Conservation (phyloP, 1,284 basidiomycete species). For the Singerocomus inundabilis region DNA sequence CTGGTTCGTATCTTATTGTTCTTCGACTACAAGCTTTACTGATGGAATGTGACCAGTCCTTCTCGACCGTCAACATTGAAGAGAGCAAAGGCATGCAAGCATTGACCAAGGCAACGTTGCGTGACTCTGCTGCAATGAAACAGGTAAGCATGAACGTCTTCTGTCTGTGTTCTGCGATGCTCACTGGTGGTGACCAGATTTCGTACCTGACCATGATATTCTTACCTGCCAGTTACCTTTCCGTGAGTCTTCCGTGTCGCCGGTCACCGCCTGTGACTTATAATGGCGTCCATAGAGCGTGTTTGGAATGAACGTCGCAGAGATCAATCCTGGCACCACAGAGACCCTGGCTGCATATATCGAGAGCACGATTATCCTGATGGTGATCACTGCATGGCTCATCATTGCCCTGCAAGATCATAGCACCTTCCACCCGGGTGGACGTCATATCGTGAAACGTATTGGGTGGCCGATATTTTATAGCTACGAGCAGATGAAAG, state of each 20-base stretch:
- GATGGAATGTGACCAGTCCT: slow-evolving; percentile 37
- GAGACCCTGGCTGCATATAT: too few species aligned
- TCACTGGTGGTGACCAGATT: slow-evolving; percentile 17
- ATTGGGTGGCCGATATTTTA: too few species aligned
- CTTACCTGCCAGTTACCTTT: slow-evolving; percentile 32
- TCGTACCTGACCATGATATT: slow-evolving; percentile 34
- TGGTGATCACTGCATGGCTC: too few species aligned
- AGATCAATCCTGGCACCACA: too few species aligned
- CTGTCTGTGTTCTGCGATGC: not conserved
- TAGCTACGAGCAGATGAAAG: too few species aligned
- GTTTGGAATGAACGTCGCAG: too few species aligned
- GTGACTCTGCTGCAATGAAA: slow-evolving; percentile 53
- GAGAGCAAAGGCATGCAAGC: slow-evolving; percentile 46
- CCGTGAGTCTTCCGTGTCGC: slow-evolving; percentile 35
- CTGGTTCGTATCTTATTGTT: slow-evolving; percentile 32
- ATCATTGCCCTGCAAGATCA: too few species aligned
- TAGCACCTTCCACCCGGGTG: too few species aligned
- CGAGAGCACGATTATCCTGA: too few species aligned
- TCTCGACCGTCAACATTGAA: slow-evolving; percentile 48
- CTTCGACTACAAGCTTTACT: not conserved
- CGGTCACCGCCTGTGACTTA: not conserved
- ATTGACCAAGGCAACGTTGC: slow-evolving; percentile 46
- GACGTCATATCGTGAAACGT: too few species aligned
- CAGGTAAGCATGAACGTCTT: slow-evolving; percentile 22
- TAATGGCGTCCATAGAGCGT: too few species aligned